Conservation (phyloP, 768 basidiomycete species). For the Lactifluus volemus region DNA sequence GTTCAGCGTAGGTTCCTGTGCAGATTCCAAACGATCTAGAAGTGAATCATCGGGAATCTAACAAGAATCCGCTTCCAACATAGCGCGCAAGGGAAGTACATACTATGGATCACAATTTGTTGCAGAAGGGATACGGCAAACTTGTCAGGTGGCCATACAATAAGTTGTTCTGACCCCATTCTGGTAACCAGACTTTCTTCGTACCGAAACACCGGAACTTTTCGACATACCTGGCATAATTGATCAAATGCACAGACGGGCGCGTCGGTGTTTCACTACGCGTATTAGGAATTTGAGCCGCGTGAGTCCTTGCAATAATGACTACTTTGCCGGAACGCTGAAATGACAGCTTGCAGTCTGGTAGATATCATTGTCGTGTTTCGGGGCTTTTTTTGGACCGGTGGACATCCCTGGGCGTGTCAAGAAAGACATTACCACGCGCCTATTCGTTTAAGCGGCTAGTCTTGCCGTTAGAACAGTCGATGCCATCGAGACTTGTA, state of each 20-base stretch:
- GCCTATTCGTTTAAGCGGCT: background rate
- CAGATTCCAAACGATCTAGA: background rate
- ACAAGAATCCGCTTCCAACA: background rate
- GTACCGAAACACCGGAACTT: constrained; percentile 1
- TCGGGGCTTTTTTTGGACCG: background rate
- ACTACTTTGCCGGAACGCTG: background rate
- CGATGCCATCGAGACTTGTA: background rate
- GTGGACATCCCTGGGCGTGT: background rate
- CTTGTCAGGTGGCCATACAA: background rate
- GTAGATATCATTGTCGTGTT: background rate
- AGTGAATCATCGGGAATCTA: background rate
- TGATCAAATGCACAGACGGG: background rate
- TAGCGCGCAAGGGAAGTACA: background rate
- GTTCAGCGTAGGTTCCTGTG: background rate
- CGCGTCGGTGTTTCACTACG: background rate
- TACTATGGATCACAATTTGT: background rate
- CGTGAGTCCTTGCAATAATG: background rate
- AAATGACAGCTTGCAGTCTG: background rate
- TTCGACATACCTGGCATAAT: background rate
- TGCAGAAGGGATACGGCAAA: background rate
- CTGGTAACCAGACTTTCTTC: background rate
- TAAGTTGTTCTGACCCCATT: background rate
- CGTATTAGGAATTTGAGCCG: background rate
- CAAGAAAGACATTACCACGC: background rate
- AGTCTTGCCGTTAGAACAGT: background rate